A percentile compares a stretch with the other conserved stretches of the same genome.
phyloP scores from a whole-genome alignment of 192 early-diverging fungal genomes.

The Lunasporangiospora selenospora region DNA sequence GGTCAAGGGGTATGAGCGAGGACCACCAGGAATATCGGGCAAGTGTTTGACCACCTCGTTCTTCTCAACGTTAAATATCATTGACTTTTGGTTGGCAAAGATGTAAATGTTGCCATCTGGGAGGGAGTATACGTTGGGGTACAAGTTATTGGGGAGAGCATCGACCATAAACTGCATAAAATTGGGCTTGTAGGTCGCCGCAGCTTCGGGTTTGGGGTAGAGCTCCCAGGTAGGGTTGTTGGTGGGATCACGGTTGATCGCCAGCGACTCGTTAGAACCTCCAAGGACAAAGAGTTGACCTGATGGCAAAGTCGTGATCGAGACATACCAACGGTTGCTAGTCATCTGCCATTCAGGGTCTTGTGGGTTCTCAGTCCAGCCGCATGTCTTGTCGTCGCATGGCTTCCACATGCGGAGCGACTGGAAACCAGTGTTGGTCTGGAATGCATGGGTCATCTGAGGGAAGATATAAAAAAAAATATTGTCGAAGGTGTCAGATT shows the following conservation, averaged over 20 bases:
- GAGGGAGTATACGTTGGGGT: conserved; percentile 58
- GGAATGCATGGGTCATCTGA: conserved; percentile 15
- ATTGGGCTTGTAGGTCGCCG: conserved; percentile 11
- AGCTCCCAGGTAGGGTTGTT: conserved; percentile 58
- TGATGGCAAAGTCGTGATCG: conserved; percentile 47
- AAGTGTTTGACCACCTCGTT: conserved; percentile 50
- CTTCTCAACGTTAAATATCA: conserved; percentile 55
- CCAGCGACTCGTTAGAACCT: conserved; percentile 54
- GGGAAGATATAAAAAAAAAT: no score
- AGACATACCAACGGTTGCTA: conserved; percentile 59
- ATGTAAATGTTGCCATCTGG: conserved; percentile 58
- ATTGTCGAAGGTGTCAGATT: no score
- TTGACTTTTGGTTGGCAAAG: conserved; percentile 60
- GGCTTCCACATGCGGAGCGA: conserved; percentile 54
- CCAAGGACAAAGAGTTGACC: conserved; percentile 63
- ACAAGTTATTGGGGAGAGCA: conserved; percentile 58
- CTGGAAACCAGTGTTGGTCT: conserved; percentile 43
- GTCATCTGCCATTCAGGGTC: conserved; percentile 41
- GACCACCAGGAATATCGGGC: conserved; percentile 51
- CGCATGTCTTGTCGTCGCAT: conserved; percentile 51
- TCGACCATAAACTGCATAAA: conserved; percentile 54
- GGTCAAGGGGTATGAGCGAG: conserved; percentile 63
- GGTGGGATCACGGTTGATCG: conserved; percentile 39
- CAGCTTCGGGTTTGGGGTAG: conserved; percentile 27
- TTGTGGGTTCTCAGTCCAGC: conserved; percentile 52